Evolutionary conservation across 768 basidiomycete genomes (phyloP).

Genomic region (Naganishia onofrii): DNA sequence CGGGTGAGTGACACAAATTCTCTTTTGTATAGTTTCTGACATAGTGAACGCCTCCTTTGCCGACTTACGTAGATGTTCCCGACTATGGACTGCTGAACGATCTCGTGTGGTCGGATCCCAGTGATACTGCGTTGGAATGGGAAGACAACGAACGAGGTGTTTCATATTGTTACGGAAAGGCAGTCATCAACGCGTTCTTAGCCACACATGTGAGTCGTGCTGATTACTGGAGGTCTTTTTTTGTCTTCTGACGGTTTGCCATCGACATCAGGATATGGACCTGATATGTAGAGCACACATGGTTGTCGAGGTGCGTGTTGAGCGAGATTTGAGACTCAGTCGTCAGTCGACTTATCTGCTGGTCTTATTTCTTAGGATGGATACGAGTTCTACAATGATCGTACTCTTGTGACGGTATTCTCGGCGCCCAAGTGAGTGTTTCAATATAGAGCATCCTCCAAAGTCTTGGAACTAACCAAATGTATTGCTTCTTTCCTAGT

Average conservation of each 20-base stretch:
- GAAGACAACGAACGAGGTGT: conserved; percentile 99
- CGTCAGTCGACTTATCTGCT: not conserved
- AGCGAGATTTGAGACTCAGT: not conserved
- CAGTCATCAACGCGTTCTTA: conserved; percentile 92
- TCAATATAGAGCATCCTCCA: not conserved
- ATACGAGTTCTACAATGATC: conserved; percentile 99
- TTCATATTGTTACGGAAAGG: conserved; percentile 98
- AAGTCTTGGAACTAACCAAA: not conserved
- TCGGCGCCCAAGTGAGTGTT: conserved; percentile 88
- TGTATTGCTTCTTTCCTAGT: conserved; percentile 32
- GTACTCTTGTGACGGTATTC: conserved; percentile 96
- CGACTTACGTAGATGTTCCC: conserved; percentile 74
- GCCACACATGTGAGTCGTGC: conserved; percentile 52
- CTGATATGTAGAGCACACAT: conserved; percentile 99
- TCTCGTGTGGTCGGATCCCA: conserved; percentile 95
- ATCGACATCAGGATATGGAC: conserved; percentile 78
- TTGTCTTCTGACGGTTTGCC: not conserved
- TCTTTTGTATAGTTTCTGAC: not conserved
- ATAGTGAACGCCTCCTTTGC: not conserved
- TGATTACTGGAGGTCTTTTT: not conserved
- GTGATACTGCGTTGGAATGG: conserved; percentile 96
- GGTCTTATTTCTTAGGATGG: conserved; percentile 54
- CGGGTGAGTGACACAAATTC: conserved; percentile 53
- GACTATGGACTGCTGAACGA: conserved; percentile 97
- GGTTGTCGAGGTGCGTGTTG: conserved; percentile 67